A percentile compares a stretch with the other conserved stretches of the same genome.
phyloP scores from a whole-genome alignment of 208 protist species.

The Leishmania arabica region DNA sequence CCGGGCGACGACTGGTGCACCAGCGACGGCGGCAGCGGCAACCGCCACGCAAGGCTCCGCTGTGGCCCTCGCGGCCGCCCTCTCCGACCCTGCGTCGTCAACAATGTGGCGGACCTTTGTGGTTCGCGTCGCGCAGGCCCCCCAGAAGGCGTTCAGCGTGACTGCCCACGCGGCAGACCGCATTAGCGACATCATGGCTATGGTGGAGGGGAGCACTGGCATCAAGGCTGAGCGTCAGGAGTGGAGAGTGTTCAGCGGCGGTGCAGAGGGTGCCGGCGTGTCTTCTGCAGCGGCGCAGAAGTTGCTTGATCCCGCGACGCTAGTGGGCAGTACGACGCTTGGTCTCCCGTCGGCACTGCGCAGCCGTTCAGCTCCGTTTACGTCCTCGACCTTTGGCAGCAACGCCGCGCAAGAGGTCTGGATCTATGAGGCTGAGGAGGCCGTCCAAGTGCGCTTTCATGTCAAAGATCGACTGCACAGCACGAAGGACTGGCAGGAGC shows the following conservation, averaged over 20 bases:
- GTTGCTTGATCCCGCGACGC: conserved; percentile 39
- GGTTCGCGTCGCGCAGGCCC: conserved; percentile 52
- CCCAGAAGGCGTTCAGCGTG: conserved; percentile 80
- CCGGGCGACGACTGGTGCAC: neutral
- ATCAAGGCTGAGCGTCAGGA: conserved; percentile 75
- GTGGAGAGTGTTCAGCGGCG: conserved; percentile 45
- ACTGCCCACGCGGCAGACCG: conserved; percentile 82
- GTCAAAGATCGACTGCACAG: conserved; percentile 41
- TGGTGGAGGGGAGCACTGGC: conserved; percentile 79
- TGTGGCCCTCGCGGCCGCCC: neutral
- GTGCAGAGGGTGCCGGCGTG: neutral
- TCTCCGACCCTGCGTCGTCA: neutral
- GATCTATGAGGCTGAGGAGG: conserved; percentile 69
- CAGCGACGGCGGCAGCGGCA: conserved; percentile 2
- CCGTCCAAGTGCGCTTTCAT: conserved; percentile 54
- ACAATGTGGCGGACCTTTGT: conserved; percentile 41
- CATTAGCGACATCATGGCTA: conserved; percentile 74
- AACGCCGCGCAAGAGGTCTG: conserved; percentile 46
- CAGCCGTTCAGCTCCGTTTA: neutral
- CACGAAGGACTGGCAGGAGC: conserved; percentile 71
- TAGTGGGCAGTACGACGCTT: conserved; percentile 62
- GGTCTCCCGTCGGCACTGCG: conserved; percentile 46
- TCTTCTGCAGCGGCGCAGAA: conserved; percentile 16
- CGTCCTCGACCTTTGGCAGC: neutral
- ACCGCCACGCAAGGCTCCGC: conserved; percentile 6